A percentile compares a stretch with the other conserved stretches of the same genome.
Conservation (phyloP, 306 rosid species). For the Pyrus communis region DNA sequence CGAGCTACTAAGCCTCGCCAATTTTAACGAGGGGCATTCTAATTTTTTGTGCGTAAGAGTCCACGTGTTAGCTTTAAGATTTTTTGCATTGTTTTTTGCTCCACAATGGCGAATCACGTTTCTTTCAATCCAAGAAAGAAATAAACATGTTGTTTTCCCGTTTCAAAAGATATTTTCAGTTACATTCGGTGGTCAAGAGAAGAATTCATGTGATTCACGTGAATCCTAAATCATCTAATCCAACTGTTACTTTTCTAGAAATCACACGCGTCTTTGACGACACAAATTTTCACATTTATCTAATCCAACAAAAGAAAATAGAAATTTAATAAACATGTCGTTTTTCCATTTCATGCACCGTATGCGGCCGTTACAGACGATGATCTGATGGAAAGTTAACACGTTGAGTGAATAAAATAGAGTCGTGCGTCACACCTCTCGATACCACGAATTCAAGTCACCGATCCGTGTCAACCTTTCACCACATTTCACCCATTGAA, state of each 20-base stretch:
- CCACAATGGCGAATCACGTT: not conserved
- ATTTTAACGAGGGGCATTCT: no score
- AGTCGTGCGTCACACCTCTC: not conserved
- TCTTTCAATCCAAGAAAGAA: not conserved
- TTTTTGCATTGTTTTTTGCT: no score
- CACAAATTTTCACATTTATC: slow-evolving; percentile 30
- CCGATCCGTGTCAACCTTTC: not conserved
- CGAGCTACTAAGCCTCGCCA: no score
- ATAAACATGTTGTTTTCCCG: no score
- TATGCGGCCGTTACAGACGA: not conserved
- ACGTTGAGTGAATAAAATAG: not conserved
- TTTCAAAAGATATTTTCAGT: no score
- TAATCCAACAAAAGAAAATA: not conserved
- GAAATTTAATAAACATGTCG: not conserved
- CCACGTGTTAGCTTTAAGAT: no score
- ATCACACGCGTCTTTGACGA: not conserved
- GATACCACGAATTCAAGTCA: no score
- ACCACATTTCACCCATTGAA: not conserved
- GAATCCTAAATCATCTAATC: slow-evolving; percentile 2
- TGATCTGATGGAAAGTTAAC: not conserved
- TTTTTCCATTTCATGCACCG: rapidly evolving
- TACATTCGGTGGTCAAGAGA: no score
- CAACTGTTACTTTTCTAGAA: no score
- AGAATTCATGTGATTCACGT: no score
- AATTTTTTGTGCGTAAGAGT: no score